Evolutionary conservation across 331 rosid genomes (phyloP).

Genomic region (Cydonia oblonga): DNA sequence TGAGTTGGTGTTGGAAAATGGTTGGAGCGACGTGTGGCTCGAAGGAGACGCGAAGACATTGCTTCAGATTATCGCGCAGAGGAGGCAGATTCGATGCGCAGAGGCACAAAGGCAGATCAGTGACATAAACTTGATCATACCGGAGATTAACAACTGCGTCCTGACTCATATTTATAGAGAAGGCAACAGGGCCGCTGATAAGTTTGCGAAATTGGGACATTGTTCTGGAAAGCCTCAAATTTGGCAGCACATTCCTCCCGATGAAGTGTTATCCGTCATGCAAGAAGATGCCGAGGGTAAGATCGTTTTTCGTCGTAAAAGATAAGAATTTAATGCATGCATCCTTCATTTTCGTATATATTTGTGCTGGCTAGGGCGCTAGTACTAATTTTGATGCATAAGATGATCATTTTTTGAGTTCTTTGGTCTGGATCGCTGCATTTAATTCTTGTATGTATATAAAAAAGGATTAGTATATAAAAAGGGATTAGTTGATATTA

Average conservation of each 20-base stretch:
- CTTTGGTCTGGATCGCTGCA: not conserved
- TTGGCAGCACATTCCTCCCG: constrained; percentile 53
- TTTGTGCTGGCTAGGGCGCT: not conserved
- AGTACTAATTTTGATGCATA: not conserved
- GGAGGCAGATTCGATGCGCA: constrained; percentile 34
- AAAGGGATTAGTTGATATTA: not conserved
- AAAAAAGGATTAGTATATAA: not conserved
- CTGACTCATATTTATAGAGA: constrained; percentile 56
- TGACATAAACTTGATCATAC: constrained; percentile 36
- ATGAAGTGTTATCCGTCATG: constrained; percentile 30
- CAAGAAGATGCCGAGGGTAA: constrained; percentile 62
- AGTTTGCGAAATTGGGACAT: constrained; percentile 65
- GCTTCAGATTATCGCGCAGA: constrained; percentile 39
- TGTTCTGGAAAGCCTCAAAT: constrained; percentile 22
- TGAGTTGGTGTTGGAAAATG: constrained; percentile 58
- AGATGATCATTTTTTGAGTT: not conserved
- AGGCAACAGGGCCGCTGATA: constrained; percentile 67
- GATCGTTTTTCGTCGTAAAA: constrained; percentile 29
- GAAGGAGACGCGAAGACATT: constrained; percentile 63
- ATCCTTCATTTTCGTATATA: not conserved
- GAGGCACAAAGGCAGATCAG: constrained; percentile 41
- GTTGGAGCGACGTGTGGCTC: constrained; percentile 68
- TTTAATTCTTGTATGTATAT: not conserved
- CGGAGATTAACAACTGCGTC: constrained; percentile 26
- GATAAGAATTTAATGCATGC: not conserved